Conservation (phyloP, 2,329 filamentous ascomycete genomes). For the Penicillium sp. region DNA sequence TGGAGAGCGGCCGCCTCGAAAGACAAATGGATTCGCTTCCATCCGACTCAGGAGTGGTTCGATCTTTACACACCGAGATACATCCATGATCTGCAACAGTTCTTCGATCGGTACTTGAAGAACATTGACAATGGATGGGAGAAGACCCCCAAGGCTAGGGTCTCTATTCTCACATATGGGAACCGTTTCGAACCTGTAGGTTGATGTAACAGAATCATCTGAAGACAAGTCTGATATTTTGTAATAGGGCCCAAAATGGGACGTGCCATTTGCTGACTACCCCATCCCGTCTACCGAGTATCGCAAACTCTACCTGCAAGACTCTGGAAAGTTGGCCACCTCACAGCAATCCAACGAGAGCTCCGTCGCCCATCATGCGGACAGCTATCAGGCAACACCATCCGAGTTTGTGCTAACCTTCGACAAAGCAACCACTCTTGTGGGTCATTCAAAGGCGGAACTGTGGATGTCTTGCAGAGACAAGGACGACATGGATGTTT, state of each 20-base stretch:
- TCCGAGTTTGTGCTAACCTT: constrained; percentile 6
- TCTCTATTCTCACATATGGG: constrained; percentile 1
- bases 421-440: background rate
- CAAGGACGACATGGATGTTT: constrained; percentile 10
- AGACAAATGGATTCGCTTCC: constrained; percentile 3
- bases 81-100: constrained; percentile 6
- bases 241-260: background rate
- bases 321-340: background rate
- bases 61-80: constrained; percentile 4
- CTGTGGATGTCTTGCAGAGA: constrained; percentile 7
- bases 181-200: background rate
- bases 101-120: constrained; percentile 11
- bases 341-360: background rate
- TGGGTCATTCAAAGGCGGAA: constrained; percentile 4
- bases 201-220: background rate
- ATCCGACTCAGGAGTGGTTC: constrained; percentile 10
- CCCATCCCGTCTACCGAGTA: background rate
- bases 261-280: background rate
- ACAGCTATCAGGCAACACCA: background rate
- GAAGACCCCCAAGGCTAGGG: background rate
- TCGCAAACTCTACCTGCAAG: background rate
- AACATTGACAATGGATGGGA: constrained; percentile 8
- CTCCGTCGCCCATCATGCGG: background rate
- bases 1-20: background rate
- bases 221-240: background rate